Conservation (phyloP, 495 filamentous ascomycete genomes). For the Neurospora cerealis region DNA sequence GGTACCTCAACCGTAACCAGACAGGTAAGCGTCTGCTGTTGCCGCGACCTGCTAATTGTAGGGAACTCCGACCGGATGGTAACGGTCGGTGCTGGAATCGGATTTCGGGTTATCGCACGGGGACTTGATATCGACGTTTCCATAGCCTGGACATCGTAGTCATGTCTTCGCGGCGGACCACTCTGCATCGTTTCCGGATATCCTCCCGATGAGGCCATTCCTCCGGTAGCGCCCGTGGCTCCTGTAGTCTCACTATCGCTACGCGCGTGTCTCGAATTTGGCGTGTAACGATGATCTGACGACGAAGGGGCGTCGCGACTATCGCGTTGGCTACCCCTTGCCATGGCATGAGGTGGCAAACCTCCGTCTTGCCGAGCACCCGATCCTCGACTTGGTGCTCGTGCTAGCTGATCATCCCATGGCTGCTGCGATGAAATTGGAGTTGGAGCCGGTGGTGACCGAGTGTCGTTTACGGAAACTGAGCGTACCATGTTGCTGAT, state of each 20-base stretch:
- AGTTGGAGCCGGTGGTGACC: constrained; percentile 40
- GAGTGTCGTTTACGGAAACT: constrained; percentile 57
- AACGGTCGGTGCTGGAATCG: constrained; percentile 83
- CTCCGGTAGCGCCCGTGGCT: constrained; percentile 11
- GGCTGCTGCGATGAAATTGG: constrained; percentile 27
- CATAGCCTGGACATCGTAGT: constrained; percentile 95
- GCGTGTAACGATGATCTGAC: constrained; percentile 50
- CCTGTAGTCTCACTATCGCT: constrained; percentile 54
- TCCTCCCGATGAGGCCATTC: constrained; percentile 62
- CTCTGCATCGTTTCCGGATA: constrained; percentile 58
- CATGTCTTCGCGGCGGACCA: constrained; percentile 61
- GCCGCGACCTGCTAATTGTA: constrained; percentile 80
- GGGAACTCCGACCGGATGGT: constrained; percentile 95
- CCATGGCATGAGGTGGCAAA: constrained; percentile 6
- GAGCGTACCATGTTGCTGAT: constrained; percentile 90
- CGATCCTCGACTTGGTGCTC: constrained; percentile 41
- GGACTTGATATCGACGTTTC: constrained; percentile 75
- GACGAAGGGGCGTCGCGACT: constrained; percentile 45
- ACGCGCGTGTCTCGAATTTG: constrained; percentile 57
- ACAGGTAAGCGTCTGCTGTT: constrained; percentile 92
- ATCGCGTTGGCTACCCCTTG: constrained; percentile 30
- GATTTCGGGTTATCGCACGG: constrained; percentile 66
- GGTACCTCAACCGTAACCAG: constrained; percentile 90
- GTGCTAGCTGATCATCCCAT: constrained; percentile 39
- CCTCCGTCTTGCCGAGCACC: constrained; percentile 26